Conservation (phyloP, 192 early-diverging fungal species). For the Coemansia reversa region DNA sequence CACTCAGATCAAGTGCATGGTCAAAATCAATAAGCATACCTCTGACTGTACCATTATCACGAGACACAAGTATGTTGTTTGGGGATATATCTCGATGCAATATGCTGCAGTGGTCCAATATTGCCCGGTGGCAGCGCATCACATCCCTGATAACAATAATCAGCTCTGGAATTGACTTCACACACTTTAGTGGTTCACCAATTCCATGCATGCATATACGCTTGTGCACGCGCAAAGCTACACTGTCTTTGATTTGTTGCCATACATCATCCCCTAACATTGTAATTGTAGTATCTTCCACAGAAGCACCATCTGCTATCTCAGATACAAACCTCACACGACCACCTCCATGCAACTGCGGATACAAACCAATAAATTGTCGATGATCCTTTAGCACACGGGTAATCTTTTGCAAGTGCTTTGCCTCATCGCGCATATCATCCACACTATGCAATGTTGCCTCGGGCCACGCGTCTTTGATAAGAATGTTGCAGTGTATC, state of each 20-base stretch:
- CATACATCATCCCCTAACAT: not conserved
- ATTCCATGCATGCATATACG: conserved; percentile 12
- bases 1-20: conserved; percentile 11
- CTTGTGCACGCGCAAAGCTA: conserved; percentile 8
- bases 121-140: conserved; percentile 10
- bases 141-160: conserved; percentile 20
- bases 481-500: not conserved
- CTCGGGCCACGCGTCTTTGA: conserved; percentile 10
- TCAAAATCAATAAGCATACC: conserved; percentile 41
- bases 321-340: not conserved
- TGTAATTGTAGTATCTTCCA: conserved; percentile 9
- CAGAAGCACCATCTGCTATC: not conserved
- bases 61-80: conserved; percentile 14
- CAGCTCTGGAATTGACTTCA: conserved; percentile 10
- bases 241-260: not conserved
- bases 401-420: not conserved
- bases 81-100: conserved; percentile 26
- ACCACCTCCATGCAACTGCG: conserved; percentile 3
- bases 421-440: conserved; percentile 1
- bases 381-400: not conserved
- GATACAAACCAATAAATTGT: conserved; percentile 5
- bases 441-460: not conserved
- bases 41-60: not conserved
- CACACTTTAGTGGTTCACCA: conserved; percentile 10
- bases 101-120: conserved; percentile 7